phyloP scores from a whole-genome alignment of 805 yeast genomes.

The Starmerella geochares region DNA sequence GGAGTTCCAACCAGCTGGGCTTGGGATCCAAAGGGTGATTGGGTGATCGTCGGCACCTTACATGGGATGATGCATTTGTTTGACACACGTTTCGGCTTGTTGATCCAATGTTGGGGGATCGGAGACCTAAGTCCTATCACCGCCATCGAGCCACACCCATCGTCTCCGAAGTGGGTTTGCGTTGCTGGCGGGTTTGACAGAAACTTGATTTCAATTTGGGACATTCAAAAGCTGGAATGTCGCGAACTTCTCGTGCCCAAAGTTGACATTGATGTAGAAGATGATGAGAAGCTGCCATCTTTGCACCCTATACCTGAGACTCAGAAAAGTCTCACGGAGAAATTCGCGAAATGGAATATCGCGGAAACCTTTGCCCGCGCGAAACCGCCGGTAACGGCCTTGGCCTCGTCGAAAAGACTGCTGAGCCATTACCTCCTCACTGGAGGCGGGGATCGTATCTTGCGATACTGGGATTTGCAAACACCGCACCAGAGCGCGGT shows the following conservation, averaged over 20 bases:
- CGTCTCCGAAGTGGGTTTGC: slow-evolving; percentile 39
- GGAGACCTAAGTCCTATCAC: slow-evolving; percentile 43
- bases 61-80: slow-evolving; percentile 67
- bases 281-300: slow-evolving; percentile 21
- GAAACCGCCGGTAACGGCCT: slow-evolving; percentile 13
- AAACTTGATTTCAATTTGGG: slow-evolving; percentile 63
- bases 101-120: slow-evolving; percentile 54
- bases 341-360: slow-evolving; percentile 25
- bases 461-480: slow-evolving; percentile 33
- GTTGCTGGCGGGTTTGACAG: slow-evolving; percentile 58
- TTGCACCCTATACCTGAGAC: slow-evolving; percentile 24
- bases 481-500: slow-evolving; percentile 30
- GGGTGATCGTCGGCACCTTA: slow-evolving; percentile 67
- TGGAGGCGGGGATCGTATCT: slow-evolving; percentile 30
- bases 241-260: slow-evolving; percentile 32
- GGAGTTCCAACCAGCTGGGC: slow-evolving; percentile 59
- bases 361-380: slow-evolving; percentile 12
- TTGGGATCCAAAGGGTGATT: slow-evolving; percentile 43
- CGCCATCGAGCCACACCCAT: slow-evolving; percentile 39
- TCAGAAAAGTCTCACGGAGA: slow-evolving; percentile 13
- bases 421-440: slow-evolving; percentile 21
- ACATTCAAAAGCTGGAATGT: slow-evolving; percentile 54
- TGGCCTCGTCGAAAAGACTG: slow-evolving; percentile 3
- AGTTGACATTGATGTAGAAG: slow-evolving; percentile 11
- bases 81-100: slow-evolving; percentile 62